A percentile compares a stretch with the other conserved stretches of the same genome.
Evolutionary conservation across 2,329 filamentous ascomycete genomes (phyloP).

Genomic region (Graphilbum fragrans): DNA sequence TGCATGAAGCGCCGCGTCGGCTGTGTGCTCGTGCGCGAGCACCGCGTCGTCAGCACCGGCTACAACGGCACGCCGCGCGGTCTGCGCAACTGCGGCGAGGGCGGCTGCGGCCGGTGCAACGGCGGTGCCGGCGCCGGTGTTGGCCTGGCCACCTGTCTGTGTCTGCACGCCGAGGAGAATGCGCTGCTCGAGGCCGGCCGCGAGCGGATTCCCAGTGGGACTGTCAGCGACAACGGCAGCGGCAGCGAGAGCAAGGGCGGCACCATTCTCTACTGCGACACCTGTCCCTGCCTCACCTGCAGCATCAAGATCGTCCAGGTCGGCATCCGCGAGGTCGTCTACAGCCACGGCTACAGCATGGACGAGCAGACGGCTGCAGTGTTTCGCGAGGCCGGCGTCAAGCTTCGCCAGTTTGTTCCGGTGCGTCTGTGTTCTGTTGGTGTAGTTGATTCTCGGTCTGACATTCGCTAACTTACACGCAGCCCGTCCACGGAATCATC

Average conservation of each 20-base stretch:
- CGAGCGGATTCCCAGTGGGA: slow-evolving; percentile 63
- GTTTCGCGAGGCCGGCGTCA: slow-evolving; percentile 72
- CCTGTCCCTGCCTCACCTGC: slow-evolving; percentile 92
- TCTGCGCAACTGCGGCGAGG: slow-evolving; percentile 81
- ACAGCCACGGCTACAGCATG: slow-evolving; percentile 90
- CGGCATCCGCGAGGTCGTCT: slow-evolving; percentile 90
- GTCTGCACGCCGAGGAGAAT: slow-evolving; percentile 97
- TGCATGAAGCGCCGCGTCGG: slow-evolving; percentile 98
- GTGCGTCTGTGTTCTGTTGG: slow-evolving; percentile 37
- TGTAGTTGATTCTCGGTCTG: slow-evolving; percentile 3
- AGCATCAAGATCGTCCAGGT: slow-evolving; percentile 98
- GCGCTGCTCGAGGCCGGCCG: slow-evolving; percentile 87
- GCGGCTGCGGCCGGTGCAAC: slow-evolving; percentile 85
- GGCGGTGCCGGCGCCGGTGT: slow-evolving; percentile 56
- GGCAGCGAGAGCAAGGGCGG: slow-evolving; percentile 39
- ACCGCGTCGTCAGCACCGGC: slow-evolving; percentile 83
- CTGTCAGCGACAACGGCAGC: too few relatives aligned
- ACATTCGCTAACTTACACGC: not conserved
- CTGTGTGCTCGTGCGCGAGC: slow-evolving; percentile 78
- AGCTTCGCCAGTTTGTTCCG: slow-evolving; percentile 75
- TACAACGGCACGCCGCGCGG: slow-evolving; percentile 96
- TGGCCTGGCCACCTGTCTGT: slow-evolving; percentile 76
- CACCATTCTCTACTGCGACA: slow-evolving; percentile 84
- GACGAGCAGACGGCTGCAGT: slow-evolving; percentile 73
- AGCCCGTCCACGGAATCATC: slow-evolving; percentile 54